phyloP scores from a whole-genome alignment of 495 filamentous ascomycete genomes.

The Penicillium waksmanii region DNA sequence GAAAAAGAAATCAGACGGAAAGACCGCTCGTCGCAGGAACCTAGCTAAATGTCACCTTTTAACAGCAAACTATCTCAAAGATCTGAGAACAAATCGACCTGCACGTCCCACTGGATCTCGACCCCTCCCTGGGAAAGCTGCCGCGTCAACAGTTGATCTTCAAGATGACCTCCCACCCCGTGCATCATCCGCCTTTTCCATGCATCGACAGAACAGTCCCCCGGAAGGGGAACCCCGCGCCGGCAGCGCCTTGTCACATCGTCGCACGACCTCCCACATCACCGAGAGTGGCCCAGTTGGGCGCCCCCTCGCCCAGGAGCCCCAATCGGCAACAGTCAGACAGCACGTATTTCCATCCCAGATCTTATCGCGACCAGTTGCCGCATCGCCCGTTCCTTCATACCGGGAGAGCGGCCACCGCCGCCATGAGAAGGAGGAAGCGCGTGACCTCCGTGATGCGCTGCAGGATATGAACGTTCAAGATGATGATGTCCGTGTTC shows the following conservation, averaged over 20 bases:
- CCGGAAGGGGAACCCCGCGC: conserved; percentile 44
- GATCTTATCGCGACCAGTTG: conserved; percentile 31
- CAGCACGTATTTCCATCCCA: conserved; percentile 50
- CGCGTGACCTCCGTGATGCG: conserved; percentile 73
- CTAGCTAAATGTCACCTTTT: conserved; percentile 17
- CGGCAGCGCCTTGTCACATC: conserved; percentile 56
- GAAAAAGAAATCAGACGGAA: too few relatives aligned
- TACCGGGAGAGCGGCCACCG: conserved; percentile 82
- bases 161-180: conserved; percentile 46
- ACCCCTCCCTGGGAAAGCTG: conserved; percentile 61
- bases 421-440: conserved; percentile 88
- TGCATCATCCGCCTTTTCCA: conserved; percentile 52
- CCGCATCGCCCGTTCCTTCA: conserved; percentile 54
- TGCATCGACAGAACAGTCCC: conserved; percentile 28
- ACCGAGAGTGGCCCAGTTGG: conserved; percentile 36
- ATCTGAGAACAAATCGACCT: conserved; percentile 77
- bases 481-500: conserved; percentile 72
- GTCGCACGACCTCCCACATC: conserved; percentile 44
- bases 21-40: not conserved
- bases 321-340: conserved; percentile 37
- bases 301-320: conserved; percentile 50
- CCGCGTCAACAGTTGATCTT: conserved; percentile 41
- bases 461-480: conserved; percentile 78
- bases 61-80: conserved; percentile 73
- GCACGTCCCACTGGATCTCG: conserved; percentile 77